A percentile compares a stretch with the other conserved stretches of the same genome.
Evolutionary conservation across 164 flowering plant species (phyloP).

Genomic region (Chloranthus sessilifolius): DNA sequence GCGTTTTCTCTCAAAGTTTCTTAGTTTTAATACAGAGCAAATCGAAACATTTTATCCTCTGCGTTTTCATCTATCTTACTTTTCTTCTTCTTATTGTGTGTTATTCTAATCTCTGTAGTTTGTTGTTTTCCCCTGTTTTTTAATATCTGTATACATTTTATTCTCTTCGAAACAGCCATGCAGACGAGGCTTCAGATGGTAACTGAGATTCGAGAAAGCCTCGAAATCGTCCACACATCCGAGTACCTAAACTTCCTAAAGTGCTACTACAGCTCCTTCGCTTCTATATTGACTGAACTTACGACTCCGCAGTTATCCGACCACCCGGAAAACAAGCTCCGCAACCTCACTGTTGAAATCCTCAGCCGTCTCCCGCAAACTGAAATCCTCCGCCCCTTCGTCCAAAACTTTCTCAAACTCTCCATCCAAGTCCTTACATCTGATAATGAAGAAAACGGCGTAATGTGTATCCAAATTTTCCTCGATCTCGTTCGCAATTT

Average conservation of each 20-base stretch:
- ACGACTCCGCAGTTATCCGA: constrained; percentile 83
- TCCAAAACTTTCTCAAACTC: constrained; percentile 87
- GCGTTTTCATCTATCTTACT: neutral
- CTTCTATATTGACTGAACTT: constrained; percentile 57
- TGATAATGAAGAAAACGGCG: constrained; percentile 94
- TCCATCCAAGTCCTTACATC: constrained; percentile 91
- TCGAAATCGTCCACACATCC: constrained; percentile 91
- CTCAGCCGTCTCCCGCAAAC: constrained; percentile 91
- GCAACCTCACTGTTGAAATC: constrained; percentile 82
- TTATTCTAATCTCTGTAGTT: too few relatives aligned
- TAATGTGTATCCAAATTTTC: constrained; percentile 83
- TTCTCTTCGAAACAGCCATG: constrained; percentile 40
- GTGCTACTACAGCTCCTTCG: constrained; percentile 82
- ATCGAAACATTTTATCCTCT: too few relatives aligned
- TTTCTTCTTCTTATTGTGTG: neutral
- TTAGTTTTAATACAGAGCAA: neutral
- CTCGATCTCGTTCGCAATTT: constrained; percentile 89
- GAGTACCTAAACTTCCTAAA: constrained; percentile 87
- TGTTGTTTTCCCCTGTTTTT: too few relatives aligned
- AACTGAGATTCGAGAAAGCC: constrained; percentile 90
- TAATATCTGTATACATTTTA: too few relatives aligned
- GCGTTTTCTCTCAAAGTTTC: neutral
- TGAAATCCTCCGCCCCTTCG: constrained; percentile 94
- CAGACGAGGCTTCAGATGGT: constrained; percentile 81
- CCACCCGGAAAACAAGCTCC: constrained; percentile 80